Evolutionary conservation across 495 filamentous ascomycete species (phyloP).

Genomic region (Trichoderma orchidacearum): DNA sequence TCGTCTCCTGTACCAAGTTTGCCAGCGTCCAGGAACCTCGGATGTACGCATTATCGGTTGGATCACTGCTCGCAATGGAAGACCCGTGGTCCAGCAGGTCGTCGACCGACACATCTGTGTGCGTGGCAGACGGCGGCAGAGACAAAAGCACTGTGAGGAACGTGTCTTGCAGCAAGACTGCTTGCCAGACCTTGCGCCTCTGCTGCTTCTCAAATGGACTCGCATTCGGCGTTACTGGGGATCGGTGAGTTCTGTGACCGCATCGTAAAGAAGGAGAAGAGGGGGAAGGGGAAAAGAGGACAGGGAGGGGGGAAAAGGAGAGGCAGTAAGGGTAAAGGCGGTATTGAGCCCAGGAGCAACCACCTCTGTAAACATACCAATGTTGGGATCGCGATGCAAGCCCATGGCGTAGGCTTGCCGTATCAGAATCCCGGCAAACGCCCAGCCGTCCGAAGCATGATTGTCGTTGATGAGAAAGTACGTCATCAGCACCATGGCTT

Average conservation of each 20-base stretch:
- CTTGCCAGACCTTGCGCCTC: constrained; percentile 61
- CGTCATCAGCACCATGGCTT: constrained; percentile 59
- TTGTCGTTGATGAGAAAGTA: constrained; percentile 73
- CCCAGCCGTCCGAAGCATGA: constrained; percentile 61
- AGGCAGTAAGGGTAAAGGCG: too few species aligned
- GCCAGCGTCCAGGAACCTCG: constrained; percentile 60
- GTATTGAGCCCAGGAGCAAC: too few species aligned
- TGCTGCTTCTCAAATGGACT: constrained; percentile 52
- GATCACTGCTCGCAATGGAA: constrained; percentile 32
- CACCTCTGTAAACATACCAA: constrained; percentile 28
- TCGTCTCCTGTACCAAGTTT: constrained; percentile 54
- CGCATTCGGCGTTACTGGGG: constrained; percentile 40
- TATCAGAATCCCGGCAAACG: constrained; percentile 55
- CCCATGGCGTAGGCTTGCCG: constrained; percentile 65
- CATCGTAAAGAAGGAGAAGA: not conserved
- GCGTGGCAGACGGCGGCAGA: constrained; percentile 54
- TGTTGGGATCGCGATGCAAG: constrained; percentile 60
- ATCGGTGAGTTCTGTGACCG: not conserved
- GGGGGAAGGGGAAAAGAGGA: not conserved
- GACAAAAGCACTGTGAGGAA: constrained; percentile 64
- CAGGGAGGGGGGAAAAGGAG: not conserved
- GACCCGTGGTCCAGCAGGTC: constrained; percentile 40
- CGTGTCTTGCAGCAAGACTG: constrained; percentile 61
- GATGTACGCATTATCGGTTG: constrained; percentile 51
- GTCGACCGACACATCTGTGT: constrained; percentile 56